Base-by-base conservation (phyloP, 768 basidiomycete species). In the Plicaturopsis crispa region DNA sequence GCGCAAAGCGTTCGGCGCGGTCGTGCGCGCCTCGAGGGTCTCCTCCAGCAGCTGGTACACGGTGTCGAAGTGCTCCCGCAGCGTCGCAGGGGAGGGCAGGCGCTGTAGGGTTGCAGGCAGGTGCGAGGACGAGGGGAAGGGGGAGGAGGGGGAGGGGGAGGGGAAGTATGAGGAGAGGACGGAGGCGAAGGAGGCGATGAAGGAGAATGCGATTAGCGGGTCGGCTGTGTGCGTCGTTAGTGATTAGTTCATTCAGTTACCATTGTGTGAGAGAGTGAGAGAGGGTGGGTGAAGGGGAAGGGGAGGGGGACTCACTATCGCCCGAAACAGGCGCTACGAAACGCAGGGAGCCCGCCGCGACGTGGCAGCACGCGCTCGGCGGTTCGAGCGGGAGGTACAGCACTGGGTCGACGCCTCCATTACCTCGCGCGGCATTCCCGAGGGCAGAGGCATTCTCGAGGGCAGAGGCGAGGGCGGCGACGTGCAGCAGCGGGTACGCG, bases 1-100 rank as follows among this genome's bases (percentile, higher is more conserved):
- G 18, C 89, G 80, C 2, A 98, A 69, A 14, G 88, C 82, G 51
- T 89, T 93, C 2, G 83, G 71, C 40, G 89, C 88, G 3, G 90
- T 98, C 5, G 92, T 96, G 8, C 89, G 85, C 6, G 90, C 80
- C 53, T 94, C 92, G 19, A 98, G 65, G n/a, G 88, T 92, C 61
- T 98, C 93, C 62, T 94, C 93, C 21, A 96, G 72, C 13, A 98
- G 75, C 87, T 93, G 92, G 53, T 97, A 94, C 5, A 96, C 91
- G 18, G 89, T 77, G 52, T 97, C 93, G 57, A 96, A 94, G 57
- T 94, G 88, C 43, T 96, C 91, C 49, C 80, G 86, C 47, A 97
- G 61, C 2, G 77, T 80, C 4, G 75, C 72, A n/a, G n/a, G n/a
- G n/a, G n/a, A n/a, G n/a, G n/a, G n/a, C 18, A 84, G 77, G 22